Conservation (phyloP, 257 asterid genomes). For the Penstemon barbatus region DNA sequence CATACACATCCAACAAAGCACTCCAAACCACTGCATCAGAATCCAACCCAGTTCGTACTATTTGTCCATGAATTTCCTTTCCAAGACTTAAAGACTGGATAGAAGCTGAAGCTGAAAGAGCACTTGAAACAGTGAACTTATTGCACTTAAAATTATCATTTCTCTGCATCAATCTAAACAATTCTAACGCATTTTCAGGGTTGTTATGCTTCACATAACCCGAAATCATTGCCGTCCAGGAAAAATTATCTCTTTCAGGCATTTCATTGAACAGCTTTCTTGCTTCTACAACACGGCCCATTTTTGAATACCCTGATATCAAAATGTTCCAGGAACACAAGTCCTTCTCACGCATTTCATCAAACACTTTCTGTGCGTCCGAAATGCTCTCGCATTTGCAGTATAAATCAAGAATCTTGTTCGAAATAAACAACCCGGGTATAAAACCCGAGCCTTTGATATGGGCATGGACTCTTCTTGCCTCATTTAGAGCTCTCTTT, state of each 20-base stretch:
- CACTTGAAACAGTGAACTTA: conserved; percentile 66
- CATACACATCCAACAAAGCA: conserved; percentile 71
- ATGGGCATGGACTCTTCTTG: conserved; percentile 48
- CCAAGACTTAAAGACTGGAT: conserved; percentile 55
- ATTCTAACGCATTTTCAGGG: conserved; percentile 55
- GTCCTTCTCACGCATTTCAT: conserved; percentile 62
- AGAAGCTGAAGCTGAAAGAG: conserved; percentile 73
- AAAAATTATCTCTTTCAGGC: conserved; percentile 66
- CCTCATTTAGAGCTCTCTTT: conserved; percentile 61
- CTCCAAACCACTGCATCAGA: conserved; percentile 76
- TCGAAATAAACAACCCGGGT: conserved; percentile 56
- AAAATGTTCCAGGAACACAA: conserved; percentile 74
- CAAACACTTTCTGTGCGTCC: conserved; percentile 55
- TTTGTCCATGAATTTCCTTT: conserved; percentile 74
- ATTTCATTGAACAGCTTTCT: conserved; percentile 64
- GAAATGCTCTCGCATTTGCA: conserved; percentile 58
- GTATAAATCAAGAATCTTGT: conserved; percentile 59
- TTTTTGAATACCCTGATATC: conserved; percentile 62
- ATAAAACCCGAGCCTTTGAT: conserved; percentile 47
- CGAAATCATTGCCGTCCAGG: conserved; percentile 83
- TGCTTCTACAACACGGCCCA: conserved; percentile 53
- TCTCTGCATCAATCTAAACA: conserved; percentile 66
- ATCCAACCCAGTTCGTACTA: conserved; percentile 54
- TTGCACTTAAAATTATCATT: conserved; percentile 33
- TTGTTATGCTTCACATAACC: conserved; percentile 58